Conservation (phyloP, 768 basidiomycete genomes). For the Pleurotus salmoneostramineus region DNA sequence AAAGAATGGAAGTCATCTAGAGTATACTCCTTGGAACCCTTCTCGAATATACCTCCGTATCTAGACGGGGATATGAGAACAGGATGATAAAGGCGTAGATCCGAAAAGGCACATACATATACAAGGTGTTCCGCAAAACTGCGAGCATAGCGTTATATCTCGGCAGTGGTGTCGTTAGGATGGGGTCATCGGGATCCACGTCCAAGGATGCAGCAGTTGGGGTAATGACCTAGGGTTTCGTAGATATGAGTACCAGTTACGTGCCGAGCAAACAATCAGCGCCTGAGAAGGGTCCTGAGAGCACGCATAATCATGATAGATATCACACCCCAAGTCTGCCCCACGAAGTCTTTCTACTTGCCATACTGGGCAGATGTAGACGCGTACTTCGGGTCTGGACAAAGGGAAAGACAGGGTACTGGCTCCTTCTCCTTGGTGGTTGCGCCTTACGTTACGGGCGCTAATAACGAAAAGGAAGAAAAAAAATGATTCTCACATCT, state of each 20-base stretch:
- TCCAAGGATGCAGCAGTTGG: constrained; percentile 17
- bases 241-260: too few relatives aligned
- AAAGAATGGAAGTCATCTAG: constrained; percentile 85
- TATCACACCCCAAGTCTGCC: background rate
- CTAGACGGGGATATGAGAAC: constrained; percentile 26
- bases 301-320: background rate
- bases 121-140: constrained; percentile 78
- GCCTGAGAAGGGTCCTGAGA: background rate
- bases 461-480: too few relatives aligned
- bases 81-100: background rate
- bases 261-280: too few relatives aligned
- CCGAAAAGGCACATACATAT: constrained; percentile 53
- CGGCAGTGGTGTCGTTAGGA: constrained; percentile 57
- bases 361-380: too few relatives aligned
- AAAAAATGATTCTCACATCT: background rate
- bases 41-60: constrained; percentile 88
- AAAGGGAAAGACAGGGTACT: too few relatives aligned
- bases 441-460: too few relatives aligned
- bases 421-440: too few relatives aligned
- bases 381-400: too few relatives aligned
- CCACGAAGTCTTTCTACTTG: too few relatives aligned
- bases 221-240: background rate
- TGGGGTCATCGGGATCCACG: constrained; percentile 61
- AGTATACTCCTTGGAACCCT: constrained; percentile 79
- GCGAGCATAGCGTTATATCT: constrained; percentile 90